phyloP scores from a whole-genome alignment of 2,329 filamentous ascomycete species.

The Dactylellina drechsleri region DNA sequence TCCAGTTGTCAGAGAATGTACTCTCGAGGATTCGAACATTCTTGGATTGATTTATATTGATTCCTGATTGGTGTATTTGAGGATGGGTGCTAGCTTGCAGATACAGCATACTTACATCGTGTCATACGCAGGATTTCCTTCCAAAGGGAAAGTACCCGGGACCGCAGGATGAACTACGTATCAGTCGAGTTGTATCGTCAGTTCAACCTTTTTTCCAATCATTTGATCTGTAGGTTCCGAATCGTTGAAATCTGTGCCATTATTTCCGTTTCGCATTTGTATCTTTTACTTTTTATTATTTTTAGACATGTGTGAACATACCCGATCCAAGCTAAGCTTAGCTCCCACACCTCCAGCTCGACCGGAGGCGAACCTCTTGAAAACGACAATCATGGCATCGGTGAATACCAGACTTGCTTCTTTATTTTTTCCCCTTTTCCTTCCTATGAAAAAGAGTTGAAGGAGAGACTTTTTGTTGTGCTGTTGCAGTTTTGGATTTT shows the following conservation, averaged over 20 bases:
- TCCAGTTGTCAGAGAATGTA: conserved; percentile 11
- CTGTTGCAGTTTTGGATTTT: conserved; percentile 43
- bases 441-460: conserved; percentile 13
- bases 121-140: conserved; percentile 41
- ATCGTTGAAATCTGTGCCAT: no score
- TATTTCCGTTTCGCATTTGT: no score
- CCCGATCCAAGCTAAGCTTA: conserved; percentile 43
- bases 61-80: no score
- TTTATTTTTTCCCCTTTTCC: neutral
- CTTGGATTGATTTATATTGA: neutral
- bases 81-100: no score
- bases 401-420: conserved; percentile 1
- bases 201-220: neutral
- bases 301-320: conserved; percentile 23
- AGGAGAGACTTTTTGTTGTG: conserved; percentile 16
- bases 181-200: neutral
- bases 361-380: conserved; percentile 47
- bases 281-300: neutral
- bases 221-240: neutral
- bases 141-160: conserved; percentile 46
- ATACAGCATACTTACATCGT: conserved; percentile 25
- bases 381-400: conserved; percentile 43
- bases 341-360: conserved; percentile 22
- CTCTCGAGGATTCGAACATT: neutral
- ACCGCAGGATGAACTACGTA: conserved; percentile 48